Conservation (phyloP, 306 rosid species). For the Glycine soja region DNA sequence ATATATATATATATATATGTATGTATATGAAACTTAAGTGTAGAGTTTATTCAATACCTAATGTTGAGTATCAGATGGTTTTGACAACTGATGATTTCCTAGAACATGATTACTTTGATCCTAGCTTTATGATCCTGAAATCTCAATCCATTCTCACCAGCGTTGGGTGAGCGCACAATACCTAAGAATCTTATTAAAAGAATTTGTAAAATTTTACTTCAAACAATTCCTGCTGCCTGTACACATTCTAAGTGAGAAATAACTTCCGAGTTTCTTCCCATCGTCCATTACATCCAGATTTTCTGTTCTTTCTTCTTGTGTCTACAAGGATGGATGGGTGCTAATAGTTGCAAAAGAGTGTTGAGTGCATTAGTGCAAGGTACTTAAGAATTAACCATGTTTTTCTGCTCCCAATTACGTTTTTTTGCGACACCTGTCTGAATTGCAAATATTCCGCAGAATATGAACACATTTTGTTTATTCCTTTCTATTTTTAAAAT, state of each 20-base stretch:
- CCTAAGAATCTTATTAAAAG: not conserved
- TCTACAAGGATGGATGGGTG: not conserved
- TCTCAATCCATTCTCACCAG: not conserved
- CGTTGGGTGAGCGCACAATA: not conserved
- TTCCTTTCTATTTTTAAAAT: not conserved
- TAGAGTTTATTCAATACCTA: not conserved
- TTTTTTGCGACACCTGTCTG: not conserved
- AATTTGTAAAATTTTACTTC: not conserved
- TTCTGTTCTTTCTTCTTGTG: not conserved
- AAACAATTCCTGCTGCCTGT: not conserved
- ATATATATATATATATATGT: no score
- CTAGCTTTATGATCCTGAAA: not conserved
- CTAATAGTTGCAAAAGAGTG: not conserved
- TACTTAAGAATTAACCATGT: no score
- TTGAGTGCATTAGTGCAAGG: not conserved
- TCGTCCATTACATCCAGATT: no score
- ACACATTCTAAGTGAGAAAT: no score
- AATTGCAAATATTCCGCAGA: no score
- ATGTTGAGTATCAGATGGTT: not conserved
- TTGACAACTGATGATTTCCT: not conserved
- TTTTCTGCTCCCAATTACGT: no score
- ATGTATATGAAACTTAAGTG: no score
- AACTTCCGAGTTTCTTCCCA: no score
- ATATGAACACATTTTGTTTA: no score
- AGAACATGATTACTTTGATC: not conserved